phyloP scores from a whole-genome alignment of 768 basidiomycete species.

The Lactarius sp. region DNA sequence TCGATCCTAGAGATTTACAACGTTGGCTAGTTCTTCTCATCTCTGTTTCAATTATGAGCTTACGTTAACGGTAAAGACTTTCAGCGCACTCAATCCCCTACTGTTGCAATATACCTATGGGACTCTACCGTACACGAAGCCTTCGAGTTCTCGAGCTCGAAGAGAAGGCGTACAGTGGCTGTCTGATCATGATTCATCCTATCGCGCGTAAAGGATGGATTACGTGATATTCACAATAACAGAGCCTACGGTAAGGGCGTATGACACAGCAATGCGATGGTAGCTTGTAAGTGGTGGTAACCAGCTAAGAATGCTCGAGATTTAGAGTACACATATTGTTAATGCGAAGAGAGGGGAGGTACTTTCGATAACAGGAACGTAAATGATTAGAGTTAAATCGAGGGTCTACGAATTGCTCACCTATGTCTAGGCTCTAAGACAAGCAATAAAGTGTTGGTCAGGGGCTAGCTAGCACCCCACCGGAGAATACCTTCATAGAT shows the following conservation, averaged over 20 bases:
- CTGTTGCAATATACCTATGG: too few relatives aligned
- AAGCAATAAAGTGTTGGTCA: constrained; percentile 9
- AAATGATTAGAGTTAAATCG: neutral
- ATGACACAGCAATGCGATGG: constrained; percentile 2
- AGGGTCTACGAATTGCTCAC: neutral
- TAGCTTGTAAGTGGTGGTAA: constrained; percentile 14
- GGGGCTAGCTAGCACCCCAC: constrained; percentile 38
- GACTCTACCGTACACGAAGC: too few relatives aligned
- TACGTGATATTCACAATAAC: constrained; percentile 13
- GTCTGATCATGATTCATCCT: too few relatives aligned
- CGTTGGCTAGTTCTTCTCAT: too few relatives aligned
- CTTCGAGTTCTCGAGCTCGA: too few relatives aligned
- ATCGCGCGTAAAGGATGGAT: neutral
- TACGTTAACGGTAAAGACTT: too few relatives aligned
- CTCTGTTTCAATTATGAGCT: too few relatives aligned
- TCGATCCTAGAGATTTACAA: too few relatives aligned
- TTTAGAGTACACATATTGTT: constrained; percentile 9
- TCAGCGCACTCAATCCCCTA: too few relatives aligned
- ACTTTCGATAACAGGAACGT: neutral
- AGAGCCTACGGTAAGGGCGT: neutral
- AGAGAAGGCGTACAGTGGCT: too few relatives aligned
- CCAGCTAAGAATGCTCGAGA: neutral
- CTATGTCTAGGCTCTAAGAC: constrained; percentile 5
- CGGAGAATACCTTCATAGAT: constrained; percentile 85
- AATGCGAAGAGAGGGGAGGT: neutral